Evolutionary conservation across 208 protist genomes (phyloP).

Genomic region (Trypanosoma mega): DNA sequence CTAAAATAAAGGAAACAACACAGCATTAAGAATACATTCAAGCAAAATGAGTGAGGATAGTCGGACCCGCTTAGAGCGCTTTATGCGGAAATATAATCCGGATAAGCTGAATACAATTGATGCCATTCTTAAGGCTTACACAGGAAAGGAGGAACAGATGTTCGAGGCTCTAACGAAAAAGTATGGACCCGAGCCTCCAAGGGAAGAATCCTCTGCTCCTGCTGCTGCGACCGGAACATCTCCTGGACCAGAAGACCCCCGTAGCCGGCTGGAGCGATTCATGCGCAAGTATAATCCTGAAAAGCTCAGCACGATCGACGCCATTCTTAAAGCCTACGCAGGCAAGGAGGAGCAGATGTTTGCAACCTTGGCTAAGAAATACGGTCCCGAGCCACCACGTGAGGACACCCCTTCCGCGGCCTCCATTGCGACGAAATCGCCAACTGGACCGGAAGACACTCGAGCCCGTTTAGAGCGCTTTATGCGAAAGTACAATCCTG

Average conservation of each 20-base stretch:
- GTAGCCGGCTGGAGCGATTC: conserved; percentile 30
- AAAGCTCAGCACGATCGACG: conserved; percentile 14
- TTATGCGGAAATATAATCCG: conserved; percentile 29
- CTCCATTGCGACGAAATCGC: background rate
- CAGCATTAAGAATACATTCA: background rate
- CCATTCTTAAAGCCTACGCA: conserved; percentile 26
- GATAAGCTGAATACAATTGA: conserved; percentile 20
- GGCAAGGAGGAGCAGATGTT: conserved; percentile 59
- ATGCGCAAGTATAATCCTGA: conserved; percentile 70
- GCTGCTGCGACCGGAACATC: background rate
- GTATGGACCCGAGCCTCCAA: conserved; percentile 65
- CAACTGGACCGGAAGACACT: background rate
- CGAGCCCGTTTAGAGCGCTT: conserved; percentile 9
- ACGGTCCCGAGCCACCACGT: conserved; percentile 48
- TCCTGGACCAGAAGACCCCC: background rate
- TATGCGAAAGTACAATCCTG: conserved; percentile 16
- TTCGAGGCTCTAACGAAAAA: conserved; percentile 68
- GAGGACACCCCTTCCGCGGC: background rate
- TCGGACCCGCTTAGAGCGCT: conserved; percentile 13
- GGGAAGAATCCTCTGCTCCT: conserved; percentile 1
- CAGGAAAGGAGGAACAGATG: conserved; percentile 59
- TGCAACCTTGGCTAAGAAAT: conserved; percentile 57
- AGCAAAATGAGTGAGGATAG: conserved; percentile 1
- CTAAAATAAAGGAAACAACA: background rate
- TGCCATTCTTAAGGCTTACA: conserved; percentile 32